These are phyloP conservation scores for Melampsora americana DNA, from an alignment of 1,284 basidiomycete species.

Conservation along the genomic window DNA sequence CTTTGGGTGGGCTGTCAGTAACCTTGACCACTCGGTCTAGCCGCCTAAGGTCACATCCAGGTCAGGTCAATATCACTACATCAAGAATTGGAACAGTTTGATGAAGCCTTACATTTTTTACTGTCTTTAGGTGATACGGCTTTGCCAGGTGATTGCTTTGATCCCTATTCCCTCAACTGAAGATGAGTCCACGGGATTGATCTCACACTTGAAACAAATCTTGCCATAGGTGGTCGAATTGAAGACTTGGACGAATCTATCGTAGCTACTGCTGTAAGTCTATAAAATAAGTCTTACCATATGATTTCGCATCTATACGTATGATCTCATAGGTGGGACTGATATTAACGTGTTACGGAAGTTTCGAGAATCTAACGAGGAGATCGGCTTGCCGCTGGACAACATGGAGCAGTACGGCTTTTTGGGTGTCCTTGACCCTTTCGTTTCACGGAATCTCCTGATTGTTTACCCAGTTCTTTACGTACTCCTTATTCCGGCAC, in stretches of 20 bases:
- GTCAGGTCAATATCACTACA: not conserved
- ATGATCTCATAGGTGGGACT: not conserved
- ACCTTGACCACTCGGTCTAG: conserved; percentile 31
- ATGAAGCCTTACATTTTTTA: not conserved
- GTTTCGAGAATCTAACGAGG: conserved; percentile 38
- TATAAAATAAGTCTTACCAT: not conserved
- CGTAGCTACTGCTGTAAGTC: conserved; percentile 25
- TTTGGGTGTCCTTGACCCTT: conserved; percentile 18
- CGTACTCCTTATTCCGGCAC: not conserved
- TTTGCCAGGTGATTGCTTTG: conserved; percentile 18
- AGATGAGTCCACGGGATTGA: too few species aligned
- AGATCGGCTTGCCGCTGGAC: conserved; percentile 20
- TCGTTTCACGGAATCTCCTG: conserved; percentile 27
- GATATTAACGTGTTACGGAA: not conserved
- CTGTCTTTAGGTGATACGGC: conserved; percentile 21
- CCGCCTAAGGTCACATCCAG: conserved; percentile 27
- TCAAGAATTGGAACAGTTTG: too few species aligned
- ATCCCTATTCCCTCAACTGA: not conserved
- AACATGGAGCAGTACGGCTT: conserved; percentile 10
- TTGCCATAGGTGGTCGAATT: conserved; percentile 22
- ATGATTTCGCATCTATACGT: not conserved
- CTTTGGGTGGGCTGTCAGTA: conserved; percentile 12
- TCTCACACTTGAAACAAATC: not conserved
- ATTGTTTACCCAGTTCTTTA: conserved; percentile 30
- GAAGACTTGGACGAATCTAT: conserved; percentile 16